Conservation (phyloP, 257 asterid genomes). For the Knoxia roxburghii region DNA sequence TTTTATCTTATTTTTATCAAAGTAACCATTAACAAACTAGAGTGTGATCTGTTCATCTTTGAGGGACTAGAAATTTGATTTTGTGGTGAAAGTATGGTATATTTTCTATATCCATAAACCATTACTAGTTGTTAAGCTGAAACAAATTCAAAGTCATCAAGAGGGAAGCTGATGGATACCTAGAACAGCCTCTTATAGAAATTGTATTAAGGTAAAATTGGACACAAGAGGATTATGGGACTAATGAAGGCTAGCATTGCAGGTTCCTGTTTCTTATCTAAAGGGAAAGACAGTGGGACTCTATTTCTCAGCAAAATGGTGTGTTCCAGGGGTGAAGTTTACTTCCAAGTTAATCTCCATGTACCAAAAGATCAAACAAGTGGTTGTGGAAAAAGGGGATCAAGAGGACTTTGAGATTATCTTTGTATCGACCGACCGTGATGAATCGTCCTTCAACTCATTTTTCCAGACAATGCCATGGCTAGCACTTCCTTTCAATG, state of each 20-base stretch:
- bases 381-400: slow-evolving; percentile 3
- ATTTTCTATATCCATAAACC: too few species aligned
- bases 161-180: too few species aligned
- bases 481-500: slow-evolving; percentile 55
- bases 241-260: slow-evolving; percentile 2
- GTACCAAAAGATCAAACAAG: slow-evolving; percentile 42
- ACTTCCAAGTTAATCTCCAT: slow-evolving; percentile 44
- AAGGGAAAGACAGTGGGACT: slow-evolving; percentile 59
- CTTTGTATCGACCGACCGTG: slow-evolving; percentile 51
- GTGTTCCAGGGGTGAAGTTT: slow-evolving; percentile 48
- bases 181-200: too few species aligned
- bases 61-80: too few species aligned
- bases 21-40: too few species aligned
- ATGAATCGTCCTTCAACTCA: slow-evolving; percentile 33
- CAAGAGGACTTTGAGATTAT: slow-evolving; percentile 44
- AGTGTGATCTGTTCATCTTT: too few species aligned
- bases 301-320: slow-evolving; percentile 65
- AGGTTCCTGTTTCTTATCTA: slow-evolving; percentile 47
- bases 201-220: too few species aligned
- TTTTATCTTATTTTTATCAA: too few species aligned
- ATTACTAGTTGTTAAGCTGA: too few species aligned
- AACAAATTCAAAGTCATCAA: too few species aligned
- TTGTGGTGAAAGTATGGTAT: too few species aligned
- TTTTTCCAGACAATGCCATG: slow-evolving; percentile 63
- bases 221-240: background rate